A percentile compares a stretch with the other conserved stretches of the same genome.
Conservation (phyloP, 1,284 basidiomycete genomes). For the Tilletia horrida region DNA sequence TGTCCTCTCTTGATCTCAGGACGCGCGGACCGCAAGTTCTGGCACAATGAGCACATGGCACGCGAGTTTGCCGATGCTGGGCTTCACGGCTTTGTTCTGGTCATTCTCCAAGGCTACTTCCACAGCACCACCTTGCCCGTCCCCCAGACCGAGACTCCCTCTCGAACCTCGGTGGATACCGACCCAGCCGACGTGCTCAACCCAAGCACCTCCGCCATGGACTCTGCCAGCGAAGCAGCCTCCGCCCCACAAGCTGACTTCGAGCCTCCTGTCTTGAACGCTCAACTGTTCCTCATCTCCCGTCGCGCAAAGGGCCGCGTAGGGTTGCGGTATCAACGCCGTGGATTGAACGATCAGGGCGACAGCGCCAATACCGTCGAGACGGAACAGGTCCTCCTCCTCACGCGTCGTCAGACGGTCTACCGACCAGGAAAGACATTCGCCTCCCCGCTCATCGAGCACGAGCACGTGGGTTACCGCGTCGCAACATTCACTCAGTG, state of each 20-base stretch:
- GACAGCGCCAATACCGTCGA: constrained; percentile 75
- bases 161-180: constrained; percentile 2
- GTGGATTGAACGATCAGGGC: constrained; percentile 59
- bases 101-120: constrained; percentile 84
- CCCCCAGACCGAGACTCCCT: constrained; percentile 18
- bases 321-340: constrained; percentile 61
- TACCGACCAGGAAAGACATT: constrained; percentile 25
- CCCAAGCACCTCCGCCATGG: constrained; percentile 22
- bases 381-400: constrained; percentile 80
- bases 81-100: constrained; percentile 75
- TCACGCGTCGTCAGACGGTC: constrained; percentile 61
- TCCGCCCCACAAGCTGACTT: neutral
- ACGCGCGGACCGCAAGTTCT: constrained; percentile 75
- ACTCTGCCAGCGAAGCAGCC: constrained; percentile 21
- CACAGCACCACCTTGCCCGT: constrained; percentile 57
- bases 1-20: constrained; percentile 44
- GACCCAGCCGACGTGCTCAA: constrained; percentile 11
- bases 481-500: constrained; percentile 26
- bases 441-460: constrained; percentile 4
- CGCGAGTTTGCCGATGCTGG: constrained; percentile 61
- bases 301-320: constrained; percentile 60
- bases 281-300: constrained; percentile 58
- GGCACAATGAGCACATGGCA: constrained; percentile 82
- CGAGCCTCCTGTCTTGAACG: constrained; percentile 1
- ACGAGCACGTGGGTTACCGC: constrained; percentile 21